Percentiles rank a stretch among this genome's conserved stretches.
Evolutionary conservation across 805 yeast genomes (phyloP).

Genomic region (Zygosaccharomyces bailii): DNA sequence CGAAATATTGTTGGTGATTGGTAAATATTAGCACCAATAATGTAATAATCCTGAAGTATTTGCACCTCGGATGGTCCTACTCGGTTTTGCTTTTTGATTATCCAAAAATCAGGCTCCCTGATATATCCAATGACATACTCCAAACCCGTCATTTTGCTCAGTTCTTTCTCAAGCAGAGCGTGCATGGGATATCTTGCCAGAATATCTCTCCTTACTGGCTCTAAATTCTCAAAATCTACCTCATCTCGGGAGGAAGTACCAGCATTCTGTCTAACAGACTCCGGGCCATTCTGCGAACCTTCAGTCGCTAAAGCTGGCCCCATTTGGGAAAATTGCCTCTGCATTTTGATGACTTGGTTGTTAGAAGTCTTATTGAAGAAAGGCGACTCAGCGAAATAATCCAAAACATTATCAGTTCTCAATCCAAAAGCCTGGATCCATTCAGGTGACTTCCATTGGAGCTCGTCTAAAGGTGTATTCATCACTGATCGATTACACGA

Average conservation of each 20-base stretch:
- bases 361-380: conserved; percentile 92
- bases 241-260: conserved; percentile 10
- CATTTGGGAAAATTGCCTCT: conserved; percentile 61
- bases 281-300: conserved; percentile 6
- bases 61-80: conserved; percentile 39
- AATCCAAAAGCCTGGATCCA: conserved; percentile 91
- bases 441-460: conserved; percentile 97
- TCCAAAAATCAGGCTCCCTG: conserved; percentile 91
- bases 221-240: conserved; percentile 23
- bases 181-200: conserved; percentile 31
- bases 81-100: conserved; percentile 77
- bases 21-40: conserved; percentile 87
- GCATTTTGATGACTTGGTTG: conserved; percentile 95
- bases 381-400: conserved; percentile 90
- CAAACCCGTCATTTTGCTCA: conserved; percentile 75
- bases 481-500: conserved; percentile 15
- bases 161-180: conserved; percentile 48
- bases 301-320: conserved; percentile 11
- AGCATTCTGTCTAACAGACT: conserved; percentile 3
- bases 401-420: conserved; percentile 84
- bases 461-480: conserved; percentile 60
- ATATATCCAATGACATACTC: conserved; percentile 76
- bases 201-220: conserved; percentile 25
- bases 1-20: conserved; percentile 80
- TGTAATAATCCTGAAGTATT: conserved; percentile 72